Evolutionary conservation across 2,329 filamentous ascomycete genomes (phyloP).

Genomic region (Aspergillus fischeri): DNA sequence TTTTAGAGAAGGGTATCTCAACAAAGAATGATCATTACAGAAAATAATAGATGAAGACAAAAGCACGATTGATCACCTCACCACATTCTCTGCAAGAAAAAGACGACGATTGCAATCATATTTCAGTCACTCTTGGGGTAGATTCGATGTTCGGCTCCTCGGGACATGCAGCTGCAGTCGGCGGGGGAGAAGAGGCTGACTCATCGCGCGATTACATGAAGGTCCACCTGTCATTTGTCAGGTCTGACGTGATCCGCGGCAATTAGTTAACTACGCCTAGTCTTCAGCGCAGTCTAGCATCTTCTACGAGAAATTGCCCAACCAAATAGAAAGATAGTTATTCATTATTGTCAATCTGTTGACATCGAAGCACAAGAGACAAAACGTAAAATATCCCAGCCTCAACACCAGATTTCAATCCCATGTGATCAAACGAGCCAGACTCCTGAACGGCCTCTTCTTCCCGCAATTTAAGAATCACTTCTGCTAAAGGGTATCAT

Average conservation of each 20-base stretch:
- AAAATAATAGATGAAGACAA: background rate
- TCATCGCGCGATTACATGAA: background rate
- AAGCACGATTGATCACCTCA: background rate
- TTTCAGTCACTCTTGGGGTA: background rate
- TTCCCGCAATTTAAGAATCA: background rate
- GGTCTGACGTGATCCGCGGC: conserved; percentile 1
- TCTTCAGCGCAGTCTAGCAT: background rate
- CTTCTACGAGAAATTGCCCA: background rate
- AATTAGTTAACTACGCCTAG: background rate
- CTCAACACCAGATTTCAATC: background rate
- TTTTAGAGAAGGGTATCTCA: background rate
- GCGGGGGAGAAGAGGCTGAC: background rate
- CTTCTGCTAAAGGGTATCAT: conserved; percentile 19
- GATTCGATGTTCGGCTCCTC: background rate
- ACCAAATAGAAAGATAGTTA: no score
- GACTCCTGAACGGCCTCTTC: background rate
- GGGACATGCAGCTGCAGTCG: background rate
- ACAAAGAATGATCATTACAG: background rate
- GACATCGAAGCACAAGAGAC: background rate
- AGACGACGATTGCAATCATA: background rate
- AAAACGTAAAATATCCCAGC: background rate
- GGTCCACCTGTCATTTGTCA: conserved; percentile 4
- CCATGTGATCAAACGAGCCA: background rate
- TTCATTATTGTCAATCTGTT: background rate
- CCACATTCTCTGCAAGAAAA: background rate